phyloP scores from a whole-genome alignment of 495 filamentous ascomycete genomes.

The Aspergillus coremiiformis region DNA sequence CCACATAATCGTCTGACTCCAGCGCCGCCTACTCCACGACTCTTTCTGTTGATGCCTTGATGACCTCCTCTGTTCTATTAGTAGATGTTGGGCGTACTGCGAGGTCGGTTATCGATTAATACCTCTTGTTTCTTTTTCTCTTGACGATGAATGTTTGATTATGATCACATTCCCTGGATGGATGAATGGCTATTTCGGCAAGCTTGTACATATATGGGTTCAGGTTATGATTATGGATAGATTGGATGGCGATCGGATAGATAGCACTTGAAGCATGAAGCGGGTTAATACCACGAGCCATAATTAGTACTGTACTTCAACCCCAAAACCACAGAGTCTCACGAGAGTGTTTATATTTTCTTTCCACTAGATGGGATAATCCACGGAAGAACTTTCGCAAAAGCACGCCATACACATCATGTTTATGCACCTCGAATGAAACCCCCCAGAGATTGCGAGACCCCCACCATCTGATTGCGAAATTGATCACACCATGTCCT shows the following conservation, averaged over 20 bases:
- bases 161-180: slow-evolving; percentile 16
- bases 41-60: slow-evolving; percentile 9
- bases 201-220: slow-evolving; percentile 17
- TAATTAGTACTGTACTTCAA: too few species aligned
- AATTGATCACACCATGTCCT: neutral
- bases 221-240: slow-evolving; percentile 12
- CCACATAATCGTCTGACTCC: neutral
- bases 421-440: neutral
- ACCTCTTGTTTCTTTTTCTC: slow-evolving; percentile 8
- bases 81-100: slow-evolving; percentile 8
- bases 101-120: slow-evolving; percentile 12
- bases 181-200: slow-evolving; percentile 7
- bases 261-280: slow-evolving; percentile 7
- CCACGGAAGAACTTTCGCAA: neutral
- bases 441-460: neutral
- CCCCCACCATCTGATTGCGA: neutral
- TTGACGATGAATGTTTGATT: slow-evolving; percentile 9
- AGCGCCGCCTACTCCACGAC: neutral
- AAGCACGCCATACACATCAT: neutral
- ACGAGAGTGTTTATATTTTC: too few species aligned
- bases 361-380: neutral
- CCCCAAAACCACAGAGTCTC: too few species aligned
- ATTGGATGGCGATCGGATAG: slow-evolving; percentile 16
- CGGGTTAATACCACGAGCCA: neutral
- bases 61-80: slow-evolving; percentile 5